Conservation (phyloP, 1,284 basidiomycete genomes). For the Apiotrichum sp. region DNA sequence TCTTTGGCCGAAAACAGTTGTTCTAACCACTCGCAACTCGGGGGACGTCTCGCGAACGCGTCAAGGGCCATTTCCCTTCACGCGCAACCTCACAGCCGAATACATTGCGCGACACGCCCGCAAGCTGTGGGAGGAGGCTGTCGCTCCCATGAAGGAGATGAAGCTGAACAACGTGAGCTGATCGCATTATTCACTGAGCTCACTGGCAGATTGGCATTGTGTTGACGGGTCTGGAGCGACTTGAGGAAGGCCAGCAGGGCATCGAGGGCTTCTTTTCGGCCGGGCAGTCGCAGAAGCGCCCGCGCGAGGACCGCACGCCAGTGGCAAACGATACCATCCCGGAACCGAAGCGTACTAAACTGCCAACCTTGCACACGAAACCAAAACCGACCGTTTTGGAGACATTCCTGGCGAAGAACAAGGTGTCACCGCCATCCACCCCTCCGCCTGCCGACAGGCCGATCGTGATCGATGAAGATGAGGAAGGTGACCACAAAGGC, state of each 20-base stretch:
- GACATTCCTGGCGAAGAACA: conserved; percentile 19
- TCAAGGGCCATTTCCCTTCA: conserved; percentile 77
- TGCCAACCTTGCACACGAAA: conserved; percentile 26
- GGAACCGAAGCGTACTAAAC: conserved; percentile 24
- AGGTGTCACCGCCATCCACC: neutral
- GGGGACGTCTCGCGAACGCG: conserved; percentile 60
- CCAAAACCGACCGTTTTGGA: conserved; percentile 24
- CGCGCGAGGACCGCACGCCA: conserved; percentile 4
- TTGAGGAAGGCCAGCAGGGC: conserved; percentile 73
- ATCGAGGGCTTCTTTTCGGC: conserved; percentile 76
- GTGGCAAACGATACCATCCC: conserved; percentile 6
- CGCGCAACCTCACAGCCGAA: conserved; percentile 64
- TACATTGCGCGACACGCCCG: conserved; percentile 70
- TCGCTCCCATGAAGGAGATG: conserved; percentile 58
- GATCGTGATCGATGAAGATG: neutral
- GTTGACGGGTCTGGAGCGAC: conserved; percentile 73
- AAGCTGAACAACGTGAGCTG: conserved; percentile 58
- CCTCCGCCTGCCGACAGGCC: too few species aligned
- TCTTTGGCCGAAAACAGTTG: conserved; percentile 88
- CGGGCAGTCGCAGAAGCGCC: neutral
- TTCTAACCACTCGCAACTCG: conserved; percentile 69
- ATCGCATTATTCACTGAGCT: neutral
- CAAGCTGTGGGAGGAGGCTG: conserved; percentile 73
- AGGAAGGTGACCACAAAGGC: neutral
- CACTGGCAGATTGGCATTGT: conserved; percentile 56